Evolutionary conservation across 768 basidiomycete genomes (phyloP).

Genomic region (Heimioporus sp.): DNA sequence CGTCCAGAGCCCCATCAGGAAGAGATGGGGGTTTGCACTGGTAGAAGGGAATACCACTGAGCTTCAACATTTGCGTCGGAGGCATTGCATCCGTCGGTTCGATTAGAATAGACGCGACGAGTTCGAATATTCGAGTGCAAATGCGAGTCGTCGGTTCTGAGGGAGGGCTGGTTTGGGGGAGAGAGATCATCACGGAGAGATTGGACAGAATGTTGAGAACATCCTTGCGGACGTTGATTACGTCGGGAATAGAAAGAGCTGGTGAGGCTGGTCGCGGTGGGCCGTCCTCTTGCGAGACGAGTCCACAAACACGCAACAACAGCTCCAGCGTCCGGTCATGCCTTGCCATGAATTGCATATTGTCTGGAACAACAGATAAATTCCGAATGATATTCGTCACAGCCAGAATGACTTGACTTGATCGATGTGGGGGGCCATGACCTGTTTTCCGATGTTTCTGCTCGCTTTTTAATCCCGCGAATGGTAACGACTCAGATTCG

Average conservation of each 20-base stretch:
- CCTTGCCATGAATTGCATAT: slow-evolving; percentile 60
- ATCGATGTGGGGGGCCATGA: slow-evolving; percentile 60
- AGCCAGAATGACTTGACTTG: slow-evolving; percentile 60
- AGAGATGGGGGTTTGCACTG: slow-evolving; percentile 54
- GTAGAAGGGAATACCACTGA: slow-evolving; percentile 43
- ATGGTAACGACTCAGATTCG: slow-evolving; percentile 57
- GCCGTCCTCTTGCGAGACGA: slow-evolving; percentile 30
- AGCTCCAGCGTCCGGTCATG: slow-evolving; percentile 64
- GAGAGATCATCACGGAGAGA: slow-evolving; percentile 50
- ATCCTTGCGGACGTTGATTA: slow-evolving; percentile 76
- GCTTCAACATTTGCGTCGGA: slow-evolving; percentile 58
- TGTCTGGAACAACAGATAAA: slow-evolving; percentile 73
- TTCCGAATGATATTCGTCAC: slow-evolving; percentile 84
- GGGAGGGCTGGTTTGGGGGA: slow-evolving; percentile 40
- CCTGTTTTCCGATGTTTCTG: slow-evolving; percentile 51
- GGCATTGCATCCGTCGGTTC: slow-evolving; percentile 66
- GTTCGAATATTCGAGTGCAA: slow-evolving; percentile 57
- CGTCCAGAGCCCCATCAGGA: slow-evolving; percentile 78
- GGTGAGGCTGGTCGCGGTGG: slow-evolving; percentile 46
- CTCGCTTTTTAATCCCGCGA: slow-evolving; percentile 48
- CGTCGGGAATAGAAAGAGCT: slow-evolving; percentile 66
- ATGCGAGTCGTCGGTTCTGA: slow-evolving; percentile 45
- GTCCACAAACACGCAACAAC: slow-evolving; percentile 64
- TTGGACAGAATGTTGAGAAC: slow-evolving; percentile 66
- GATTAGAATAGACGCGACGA: slow-evolving; percentile 73